Evolutionary conservation across 2,329 filamentous ascomycete species (phyloP), one percentile per base, ranked within the genome.

Genomic region (Metarhizium robertsii): DNA sequence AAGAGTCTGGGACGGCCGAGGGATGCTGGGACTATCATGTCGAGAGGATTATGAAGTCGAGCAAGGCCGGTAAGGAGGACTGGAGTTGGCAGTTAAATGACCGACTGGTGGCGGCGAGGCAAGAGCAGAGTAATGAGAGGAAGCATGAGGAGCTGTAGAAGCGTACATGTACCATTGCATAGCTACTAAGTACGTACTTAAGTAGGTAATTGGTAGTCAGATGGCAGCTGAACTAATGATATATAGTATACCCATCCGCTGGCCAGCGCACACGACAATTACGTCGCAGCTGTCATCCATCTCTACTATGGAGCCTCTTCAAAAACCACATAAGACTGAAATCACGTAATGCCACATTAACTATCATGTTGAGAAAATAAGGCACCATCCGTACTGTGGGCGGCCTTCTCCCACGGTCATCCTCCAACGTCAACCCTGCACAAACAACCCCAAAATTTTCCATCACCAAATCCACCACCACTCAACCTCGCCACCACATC

Each of bases 1-100:
- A 61, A 2, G 68, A 64, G 14, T 57, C 59, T 18, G 62, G 59
- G 16, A 66, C 69, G 30, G 70, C 69, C 1, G 78, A 81, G 57
- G 79, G 78, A 45, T 85, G 83, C 65, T 83, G 80, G 81, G 80
- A 81, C 61, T 79, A 78, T 64, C 74, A 80, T 55, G 70, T 81
- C 5, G 69, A 67, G 49, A 61, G 63, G 52, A 68, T 78, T 49
- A 67, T 67, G 59, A 68, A 68, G 64, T 61, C 64, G 52, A 69
- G 74, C 54, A 69, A 66, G 62, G 58, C 58, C 38, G 67, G 73
- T 6, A 66, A 65, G 49, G 65, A 61, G 2, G 71, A 77, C 53
- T 81, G 79, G 79, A 79, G 76, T 54, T 63, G 64, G 53, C 74
- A 75, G 55, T 57, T 78, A 57, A 61, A 66, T 56, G 61, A 67